Base-by-base conservation (phyloP, 345 rosid genomes). In the Adansonia digitata region DNA sequence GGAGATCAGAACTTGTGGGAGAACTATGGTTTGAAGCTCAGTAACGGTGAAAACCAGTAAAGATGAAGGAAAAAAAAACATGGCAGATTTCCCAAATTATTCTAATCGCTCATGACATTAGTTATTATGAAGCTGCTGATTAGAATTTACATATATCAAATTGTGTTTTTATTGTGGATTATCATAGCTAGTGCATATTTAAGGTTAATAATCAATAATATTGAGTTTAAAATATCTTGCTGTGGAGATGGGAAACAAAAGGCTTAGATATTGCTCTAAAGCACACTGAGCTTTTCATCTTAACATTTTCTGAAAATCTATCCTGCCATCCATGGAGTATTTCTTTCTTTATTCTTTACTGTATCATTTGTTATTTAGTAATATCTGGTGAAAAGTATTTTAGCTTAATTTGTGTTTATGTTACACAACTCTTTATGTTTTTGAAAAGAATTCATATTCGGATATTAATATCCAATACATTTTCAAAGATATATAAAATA, bases 1-100 rank as follows among this genome's bases (percentile, higher is more conserved):
- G 34, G 34, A 3, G 34, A 31, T n/a, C n/a, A n/a, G 34, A 31
- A 31, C 34, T 31, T 31, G 34, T 31, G 34, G 34, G 34, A 31
- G 34, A 31, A 31, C 34, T 31, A 31, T 75, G 93, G 91, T 27
- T 53, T 92, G 81, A 92, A 88, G 88, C 84, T 90, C 64, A 84
- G 80, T 77, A 94, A 85, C 77, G 96, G 91, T 80, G 89, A 84
- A 42, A 81, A 86, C 56, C 79, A 74, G 45, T 55, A 59, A 22
- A 43, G 43, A 18, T 5, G 3, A 15, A 11, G 34, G n/a, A n/a
- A n/a, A n/a, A n/a, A n/a, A 31, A 37, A 63, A 17, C 0, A n/a
- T 7, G 43, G n/a, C 46, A 35, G 40, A 59, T 29, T 31, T 60
- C 65, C 17, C 39, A 14, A 60, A n/a, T 6, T 14, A 15, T 60